These are phyloP conservation scores for Calonectria pauciramosa DNA, from an alignment of 2,329 filamentous ascomycete genomes.

Conservation along the genomic window DNA sequence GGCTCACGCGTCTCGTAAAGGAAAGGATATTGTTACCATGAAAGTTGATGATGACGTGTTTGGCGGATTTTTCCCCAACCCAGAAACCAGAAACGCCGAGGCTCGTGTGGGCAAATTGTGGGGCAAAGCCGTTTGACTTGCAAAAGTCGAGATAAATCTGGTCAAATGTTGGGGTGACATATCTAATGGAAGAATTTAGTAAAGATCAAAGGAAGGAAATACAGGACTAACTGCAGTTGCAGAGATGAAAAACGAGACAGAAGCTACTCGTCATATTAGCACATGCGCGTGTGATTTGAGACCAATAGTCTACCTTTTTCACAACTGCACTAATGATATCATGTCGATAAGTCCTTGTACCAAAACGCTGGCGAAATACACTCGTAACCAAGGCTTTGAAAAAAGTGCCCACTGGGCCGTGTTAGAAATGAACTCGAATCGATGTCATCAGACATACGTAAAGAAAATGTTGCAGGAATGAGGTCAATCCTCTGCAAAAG, in stretches of 20 bases:
- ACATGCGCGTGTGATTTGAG: too few relatives aligned
- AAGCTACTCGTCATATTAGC: neutral
- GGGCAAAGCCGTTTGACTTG: constrained; percentile 2
- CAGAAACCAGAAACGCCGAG: constrained; percentile 3
- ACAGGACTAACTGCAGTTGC: neutral
- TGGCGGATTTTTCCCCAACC: neutral
- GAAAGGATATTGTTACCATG: neutral
- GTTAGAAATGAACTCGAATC: neutral
- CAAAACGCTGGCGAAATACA: neutral
- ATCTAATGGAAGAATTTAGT: neutral
- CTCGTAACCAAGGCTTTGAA: neutral
- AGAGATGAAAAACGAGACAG: neutral
- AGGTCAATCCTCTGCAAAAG: neutral
- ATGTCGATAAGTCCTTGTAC: neutral
- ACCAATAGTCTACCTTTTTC: neutral
- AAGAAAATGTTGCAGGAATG: neutral
- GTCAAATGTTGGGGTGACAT: neutral
- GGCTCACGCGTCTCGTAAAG: neutral
- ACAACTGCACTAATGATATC: neutral
- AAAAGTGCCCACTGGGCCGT: neutral
- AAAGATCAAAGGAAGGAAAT: too few relatives aligned
- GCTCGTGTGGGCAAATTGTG: neutral
- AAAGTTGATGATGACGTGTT: neutral
- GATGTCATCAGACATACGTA: neutral
- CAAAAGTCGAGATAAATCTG: neutral